These are phyloP conservation scores for Trametes elegans DNA, from an alignment of 768 basidiomycete genomes.

Conservation along the genomic window DNA sequence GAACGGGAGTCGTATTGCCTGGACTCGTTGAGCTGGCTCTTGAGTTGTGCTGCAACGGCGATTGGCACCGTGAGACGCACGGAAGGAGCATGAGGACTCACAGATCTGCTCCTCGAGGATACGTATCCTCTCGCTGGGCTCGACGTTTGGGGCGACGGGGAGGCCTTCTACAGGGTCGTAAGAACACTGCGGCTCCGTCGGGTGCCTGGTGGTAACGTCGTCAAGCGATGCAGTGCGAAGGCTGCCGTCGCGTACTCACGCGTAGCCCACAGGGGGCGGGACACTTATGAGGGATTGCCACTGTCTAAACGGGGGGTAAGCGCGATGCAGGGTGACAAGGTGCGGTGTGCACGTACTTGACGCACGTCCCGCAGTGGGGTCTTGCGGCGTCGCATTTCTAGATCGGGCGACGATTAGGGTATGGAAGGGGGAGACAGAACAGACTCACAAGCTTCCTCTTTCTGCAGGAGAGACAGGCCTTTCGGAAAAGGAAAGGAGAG, in stretches of 20 bases:
- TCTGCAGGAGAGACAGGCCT: slow-evolving; percentile 83
- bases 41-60: slow-evolving; percentile 52
- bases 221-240: neutral
- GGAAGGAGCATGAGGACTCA: slow-evolving; percentile 27
- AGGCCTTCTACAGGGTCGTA: slow-evolving; percentile 88
- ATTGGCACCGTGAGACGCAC: neutral
- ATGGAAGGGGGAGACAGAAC: slow-evolving; percentile 4
- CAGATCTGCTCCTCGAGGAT: slow-evolving; percentile 77
- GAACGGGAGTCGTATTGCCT: slow-evolving; percentile 37
- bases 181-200: slow-evolving; percentile 79
- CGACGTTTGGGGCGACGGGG: slow-evolving; percentile 69
- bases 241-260: slow-evolving; percentile 45
- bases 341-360: slow-evolving; percentile 53
- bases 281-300: slow-evolving; percentile 83
- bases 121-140: slow-evolving; percentile 77
- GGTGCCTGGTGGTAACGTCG: slow-evolving; percentile 51
- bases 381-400: slow-evolving; percentile 89
- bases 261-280: slow-evolving; percentile 82
- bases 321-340: neutral
- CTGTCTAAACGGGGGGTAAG: slow-evolving; percentile 46
- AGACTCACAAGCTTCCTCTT: slow-evolving; percentile 75
- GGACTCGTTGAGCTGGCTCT: slow-evolving; percentile 58
- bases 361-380: slow-evolving; percentile 82
- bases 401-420: slow-evolving; percentile 6
- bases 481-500: neutral